Base-by-base conservation (phyloP, 768 basidiomycete species). In the Exidia glandulosa region DNA sequence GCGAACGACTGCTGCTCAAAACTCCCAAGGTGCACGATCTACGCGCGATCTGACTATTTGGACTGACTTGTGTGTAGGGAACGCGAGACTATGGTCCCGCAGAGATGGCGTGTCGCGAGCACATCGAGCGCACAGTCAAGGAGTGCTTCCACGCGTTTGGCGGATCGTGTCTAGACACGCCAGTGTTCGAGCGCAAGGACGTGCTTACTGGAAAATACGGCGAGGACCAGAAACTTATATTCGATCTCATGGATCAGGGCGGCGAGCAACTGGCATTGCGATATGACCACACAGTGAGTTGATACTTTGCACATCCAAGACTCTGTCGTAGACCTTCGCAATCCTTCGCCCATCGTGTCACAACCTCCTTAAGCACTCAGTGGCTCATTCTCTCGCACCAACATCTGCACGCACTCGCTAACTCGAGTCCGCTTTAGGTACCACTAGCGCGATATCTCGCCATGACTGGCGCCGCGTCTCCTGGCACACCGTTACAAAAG, bases 141-240 rank as follows among this genome's bases (percentile, higher is more conserved):
- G 84, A 87, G 2, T 84, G 85, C 60, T 99, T 98, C 73, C 84
- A 90, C 52, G 81, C 84, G 5, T 95, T 87, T 68, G 96, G 96
- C 13, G 96, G 87, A 6, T 80, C 83, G 58, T 92, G 90, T 62
- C 90, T 99, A 59, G 96, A 99, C 73, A 99, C 96, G 2, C 96
- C 96, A 58, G 94, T 98, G 5, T 98, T 99, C 66, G 96, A 98
- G 74, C 85, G 95, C 62, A 94, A 94, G 72, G 96, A 99, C 69
- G 86, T 99, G 60, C 75, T 98, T 47, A 83, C 94, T 1, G 95
- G 92, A 61, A 99, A 99, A 74, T 96, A 98, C 65, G 96, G 96
- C 57, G 96, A 99, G 72, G 96, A 98, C 69, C 81, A 85, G 37
- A 99, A 98, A 71, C 84, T 98, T 65, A 98, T 99, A 62, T 98